Evolutionary conservation across 2,329 filamentous ascomycete species (phyloP), one percentile per base, ranked within the genome.

Genomic region (Apiospora sp.): DNA sequence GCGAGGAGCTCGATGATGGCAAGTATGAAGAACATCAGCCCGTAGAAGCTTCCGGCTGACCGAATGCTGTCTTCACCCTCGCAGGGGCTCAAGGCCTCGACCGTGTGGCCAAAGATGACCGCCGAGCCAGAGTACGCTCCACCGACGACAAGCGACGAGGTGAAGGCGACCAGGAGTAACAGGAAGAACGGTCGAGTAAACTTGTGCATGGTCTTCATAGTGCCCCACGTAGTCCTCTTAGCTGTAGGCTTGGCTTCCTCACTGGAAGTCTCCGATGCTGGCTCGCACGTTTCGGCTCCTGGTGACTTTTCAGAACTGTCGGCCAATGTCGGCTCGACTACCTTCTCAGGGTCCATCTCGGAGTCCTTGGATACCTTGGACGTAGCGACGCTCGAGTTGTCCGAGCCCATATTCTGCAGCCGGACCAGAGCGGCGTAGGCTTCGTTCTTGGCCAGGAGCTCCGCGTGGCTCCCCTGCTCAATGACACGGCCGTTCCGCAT

Each of bases 381-480:
- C 5, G 81, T 78, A 24, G 82, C 78, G 72, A 77, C 72, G 77
- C 73, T 79, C 71, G 75, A 84, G 75, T 70, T 80, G 77, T 74
- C 84, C 76, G 76, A 84, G 74, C 77, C 75, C 71, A 81, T 79
- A 75, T 77, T 79, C 74, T 79, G 79, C 71, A 80, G 73, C 6
- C 79, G 77, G 14, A 81, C 79, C 3, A 81, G 73, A 4, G 78
- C 74, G 19, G 82, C 80, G 51, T 81, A 80, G 13, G 82, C 80
- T 0, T 75, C 74, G 30, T 80, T 74, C 54, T 77, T 79, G 16
- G 80, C 79, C 51, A 93, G 82, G 0, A 93, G 84, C 30, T 88
- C 85, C 1, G 87, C 82, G 71, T 93, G 91, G 0, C 85, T 89
- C 0, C 91, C 92, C 76, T 90, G 82, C 78, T 93, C 91, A 2